Base-by-base conservation (phyloP, 768 basidiomycete genomes). In the Gloeostereum incarnatum region DNA sequence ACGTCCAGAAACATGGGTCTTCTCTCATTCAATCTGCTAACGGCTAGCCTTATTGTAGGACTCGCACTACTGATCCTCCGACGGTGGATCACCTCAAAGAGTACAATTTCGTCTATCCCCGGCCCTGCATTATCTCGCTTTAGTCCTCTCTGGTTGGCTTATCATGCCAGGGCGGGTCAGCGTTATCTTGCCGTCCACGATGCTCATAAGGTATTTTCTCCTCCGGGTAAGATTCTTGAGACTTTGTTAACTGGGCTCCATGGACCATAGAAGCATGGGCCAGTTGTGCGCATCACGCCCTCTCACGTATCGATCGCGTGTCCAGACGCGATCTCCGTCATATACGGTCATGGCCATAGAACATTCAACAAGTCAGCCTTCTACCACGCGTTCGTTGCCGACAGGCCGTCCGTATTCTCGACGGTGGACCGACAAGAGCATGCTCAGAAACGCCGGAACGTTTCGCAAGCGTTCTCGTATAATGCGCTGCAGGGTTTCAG, bases 291-390 rank as follows among this genome's bases (percentile, higher is more conserved):
- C 29, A 30, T 30, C 17, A 13, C 29, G 4, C 29, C 29, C 13
- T 13, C 13, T 6, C 29, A 30, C 5, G 17, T 30, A 13, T 30
- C 29, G 17, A 17, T 30, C 2, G 13, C 29, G 13, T 17, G 17
- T 30, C 13, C 4, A 17, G 29, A 30, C 29, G 29, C 29, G 29
- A 30, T 30, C 5, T 13, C 4, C 29, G 5, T 30, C 17, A 6
- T 51, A 8, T 51, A 51, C 38, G 49, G 36, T 17, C 49, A 51
- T 19, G 49, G 49, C 30, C 19, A 30, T 23, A 27, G 25, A 9
- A 40, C 48, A n/a, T 41, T 51, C 25, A 37, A 40, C 11, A 49
- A 51, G 32, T 42, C 45, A 11, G 23, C 42, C 6, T 51, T 49
- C 40, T 49, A 51, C 43, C 19, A 30, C 35, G 44, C 49, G 4